These are phyloP conservation scores for Pichia pseudocactophila DNA, from an alignment of 805 yeast species.

Conservation along the genomic window DNA sequence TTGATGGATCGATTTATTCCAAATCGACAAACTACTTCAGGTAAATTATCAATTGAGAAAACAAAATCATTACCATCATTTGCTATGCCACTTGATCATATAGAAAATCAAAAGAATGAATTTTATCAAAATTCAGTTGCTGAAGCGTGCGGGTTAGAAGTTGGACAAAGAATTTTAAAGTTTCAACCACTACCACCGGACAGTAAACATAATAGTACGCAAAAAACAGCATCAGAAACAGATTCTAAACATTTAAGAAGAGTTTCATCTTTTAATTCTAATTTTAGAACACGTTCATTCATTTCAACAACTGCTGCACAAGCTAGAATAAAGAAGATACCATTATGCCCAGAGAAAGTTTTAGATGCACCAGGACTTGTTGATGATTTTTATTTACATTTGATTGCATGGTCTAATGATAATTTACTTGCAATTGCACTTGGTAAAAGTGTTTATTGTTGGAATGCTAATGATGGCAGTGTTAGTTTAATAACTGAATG, in stretches of 20 bases:
- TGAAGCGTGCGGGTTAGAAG: constrained; percentile 84
- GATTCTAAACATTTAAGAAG: constrained; percentile 13
- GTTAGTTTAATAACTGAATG: constrained; percentile 60
- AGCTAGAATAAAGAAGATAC: constrained; percentile 66
- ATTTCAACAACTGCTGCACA: constrained; percentile 41
- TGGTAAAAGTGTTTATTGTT: constrained; percentile 73
- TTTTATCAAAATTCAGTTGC: constrained; percentile 79
- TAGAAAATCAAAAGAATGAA: constrained; percentile 43
- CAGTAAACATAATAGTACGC: constrained; percentile 14
- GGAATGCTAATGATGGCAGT: constrained; percentile 82
- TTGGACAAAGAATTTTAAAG: constrained; percentile 74
- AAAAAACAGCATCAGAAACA: neutral
- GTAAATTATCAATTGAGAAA: constrained; percentile 34
- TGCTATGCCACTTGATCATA: constrained; percentile 44
- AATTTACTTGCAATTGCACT: constrained; percentile 84
- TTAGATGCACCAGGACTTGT: constrained; percentile 92
- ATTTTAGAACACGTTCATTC: constrained; percentile 17
- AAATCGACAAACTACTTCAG: constrained; percentile 40
- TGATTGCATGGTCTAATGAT: constrained; percentile 78
- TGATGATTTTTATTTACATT: constrained; percentile 85
- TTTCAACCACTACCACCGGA: constrained; percentile 85
- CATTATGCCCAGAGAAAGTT: constrained; percentile 85
- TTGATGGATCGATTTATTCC: constrained; percentile 53
- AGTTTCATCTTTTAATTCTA: constrained; percentile 13
- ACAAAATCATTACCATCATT: constrained; percentile 23